These are phyloP conservation scores for Candida takata DNA, from an alignment of 805 yeast genomes.

Conservation along the genomic window DNA sequence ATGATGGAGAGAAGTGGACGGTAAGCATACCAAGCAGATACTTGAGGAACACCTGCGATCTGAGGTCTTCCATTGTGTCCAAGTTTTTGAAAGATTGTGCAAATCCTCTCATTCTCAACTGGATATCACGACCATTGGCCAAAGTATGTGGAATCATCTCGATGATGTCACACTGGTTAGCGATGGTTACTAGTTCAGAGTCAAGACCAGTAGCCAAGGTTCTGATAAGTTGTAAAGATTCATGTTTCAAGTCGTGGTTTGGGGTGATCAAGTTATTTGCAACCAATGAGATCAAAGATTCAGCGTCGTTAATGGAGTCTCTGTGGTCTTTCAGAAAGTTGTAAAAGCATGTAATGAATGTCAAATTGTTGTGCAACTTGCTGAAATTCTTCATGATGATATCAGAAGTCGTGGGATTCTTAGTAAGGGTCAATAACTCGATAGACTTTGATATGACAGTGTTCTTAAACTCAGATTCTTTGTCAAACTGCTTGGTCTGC, in stretches of 20 bases:
- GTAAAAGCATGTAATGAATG: slow-evolving; percentile 17
- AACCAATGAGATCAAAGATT: slow-evolving; percentile 19
- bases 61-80: slow-evolving; percentile 18
- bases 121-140: slow-evolving; percentile 65
- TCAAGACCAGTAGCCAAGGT: slow-evolving; percentile 24
- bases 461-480: slow-evolving; percentile 10
- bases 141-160: slow-evolving; percentile 72
- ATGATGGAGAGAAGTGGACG: slow-evolving; percentile 74
- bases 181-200: slow-evolving; percentile 30
- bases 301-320: slow-evolving; percentile 2
- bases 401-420: not conserved
- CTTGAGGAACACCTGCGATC: slow-evolving; percentile 33
- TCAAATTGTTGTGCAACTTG: slow-evolving; percentile 14
- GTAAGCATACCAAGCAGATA: slow-evolving; percentile 65
- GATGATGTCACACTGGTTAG: slow-evolving; percentile 48
- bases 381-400: slow-evolving; percentile 13
- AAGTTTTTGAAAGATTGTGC: slow-evolving; percentile 34
- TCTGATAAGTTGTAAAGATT: slow-evolving; percentile 41
- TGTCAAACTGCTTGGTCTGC: slow-evolving; percentile 1
- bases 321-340: slow-evolving; percentile 6
- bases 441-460: slow-evolving; percentile 15
- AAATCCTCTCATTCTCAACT: slow-evolving; percentile 57
- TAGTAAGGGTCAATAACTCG: slow-evolving; percentile 7
- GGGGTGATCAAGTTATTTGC: slow-evolving; percentile 40
- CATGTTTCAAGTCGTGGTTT: slow-evolving; percentile 42